Base-by-base conservation (phyloP, 192 early-diverging fungal genomes). In the Coemansia sp. region DNA sequence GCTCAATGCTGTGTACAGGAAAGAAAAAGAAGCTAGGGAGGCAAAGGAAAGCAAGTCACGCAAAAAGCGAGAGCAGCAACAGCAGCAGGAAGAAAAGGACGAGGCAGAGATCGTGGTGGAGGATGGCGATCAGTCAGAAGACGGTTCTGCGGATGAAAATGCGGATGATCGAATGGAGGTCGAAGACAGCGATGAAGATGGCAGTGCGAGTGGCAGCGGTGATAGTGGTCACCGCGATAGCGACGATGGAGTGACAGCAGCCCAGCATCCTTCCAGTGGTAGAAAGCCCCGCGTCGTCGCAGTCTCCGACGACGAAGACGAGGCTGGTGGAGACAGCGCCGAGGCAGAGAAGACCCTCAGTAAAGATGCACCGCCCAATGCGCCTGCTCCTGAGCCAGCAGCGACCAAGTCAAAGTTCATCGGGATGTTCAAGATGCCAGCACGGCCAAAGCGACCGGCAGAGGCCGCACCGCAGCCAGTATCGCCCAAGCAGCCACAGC, bases 361-460 rank as follows among this genome's bases (percentile, higher is more conserved):
- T 28, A 28, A 28, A 28, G 22, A 28, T 28, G 22, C 22, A 28
- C 22, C 22, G 22, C 22, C 22, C 22, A 28, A 28, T 28, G 22
- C 1, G 22, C 22, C 39, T 9, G 11, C 39, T 41, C 45, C 45
- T 12, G 45, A 48, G 18, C 48, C 65, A 17, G 59, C 60, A 6
- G 56, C 22, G 4, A 22, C 54, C 43, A 83, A 75, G 39, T 33
- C 69, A n/a, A 73, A 79, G 69, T 83, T 83, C 65, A 17, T 79
- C 33, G 57, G 73, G 20, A 79, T 73, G 76, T 83, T 83, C 64
- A 65, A 66, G 51, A 83, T 83, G 81, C 73, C 76, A n/a, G 59
- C 48, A 9, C 55, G 4, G 52, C 28, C 66, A 57, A 59, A 17
- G 59, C 33, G n/a, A 17, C 43, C 41, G 63, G 58, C 36, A 61